Evolutionary conservation across 1,139 yeast genomes (phyloP).

Genomic region (Candida labiduridarum): DNA sequence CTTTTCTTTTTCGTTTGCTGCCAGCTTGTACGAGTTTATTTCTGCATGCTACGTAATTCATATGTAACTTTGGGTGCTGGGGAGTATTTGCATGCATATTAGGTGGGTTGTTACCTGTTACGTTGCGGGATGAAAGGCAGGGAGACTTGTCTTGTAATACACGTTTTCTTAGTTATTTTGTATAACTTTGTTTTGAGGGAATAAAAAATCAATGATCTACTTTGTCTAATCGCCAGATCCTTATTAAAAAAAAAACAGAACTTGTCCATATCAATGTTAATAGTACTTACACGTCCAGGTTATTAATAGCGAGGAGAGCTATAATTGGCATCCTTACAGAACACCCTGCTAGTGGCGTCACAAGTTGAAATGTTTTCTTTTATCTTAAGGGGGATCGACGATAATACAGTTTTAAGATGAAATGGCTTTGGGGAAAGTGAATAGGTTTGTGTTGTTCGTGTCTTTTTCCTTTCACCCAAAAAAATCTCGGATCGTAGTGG

Average conservation of each 20-base stretch:
- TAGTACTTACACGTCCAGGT: no score
- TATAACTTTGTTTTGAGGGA: no score
- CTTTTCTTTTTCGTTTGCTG: neutral
- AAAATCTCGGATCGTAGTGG: neutral
- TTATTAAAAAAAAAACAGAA: no score
- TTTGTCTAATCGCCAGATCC: no score
- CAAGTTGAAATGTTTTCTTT: neutral
- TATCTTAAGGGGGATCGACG: neutral
- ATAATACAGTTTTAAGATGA: neutral
- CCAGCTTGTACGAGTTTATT: neutral
- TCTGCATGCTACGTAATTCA: neutral
- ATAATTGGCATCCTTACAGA: no score
- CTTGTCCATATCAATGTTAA: no score
- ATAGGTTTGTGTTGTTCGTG: no score
- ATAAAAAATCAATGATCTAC: no score
- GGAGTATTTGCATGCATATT: no score
- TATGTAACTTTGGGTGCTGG: neutral
- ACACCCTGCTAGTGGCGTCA: neutral
- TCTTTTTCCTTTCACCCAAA: neutral
- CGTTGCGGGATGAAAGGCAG: neutral
- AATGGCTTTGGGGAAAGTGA: neutral
- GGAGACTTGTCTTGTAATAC: neutral
- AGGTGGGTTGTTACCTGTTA: no score
- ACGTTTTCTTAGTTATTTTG: no score
- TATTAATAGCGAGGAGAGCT: neutral